A percentile compares a stretch with the other conserved stretches of the same genome.
Conservation (phyloP, 345 rosid genomes). For the Eucalyptus cloeziana region DNA sequence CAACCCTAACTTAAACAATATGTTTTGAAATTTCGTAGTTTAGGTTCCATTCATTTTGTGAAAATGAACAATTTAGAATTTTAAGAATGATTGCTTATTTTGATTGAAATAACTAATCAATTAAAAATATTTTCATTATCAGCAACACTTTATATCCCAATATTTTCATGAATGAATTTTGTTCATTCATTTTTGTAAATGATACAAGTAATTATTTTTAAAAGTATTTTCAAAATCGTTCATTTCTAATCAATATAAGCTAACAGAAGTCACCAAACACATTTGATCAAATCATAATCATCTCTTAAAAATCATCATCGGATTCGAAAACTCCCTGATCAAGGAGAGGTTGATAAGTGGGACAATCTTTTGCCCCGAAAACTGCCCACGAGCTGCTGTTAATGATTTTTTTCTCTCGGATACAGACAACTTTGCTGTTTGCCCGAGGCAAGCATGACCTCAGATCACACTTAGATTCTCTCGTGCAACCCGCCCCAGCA, state of each 20-base stretch:
- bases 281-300: not conserved
- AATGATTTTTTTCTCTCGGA: not conserved
- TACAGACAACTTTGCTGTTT: not conserved
- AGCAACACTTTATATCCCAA: too few species aligned
- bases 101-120: too few species aligned
- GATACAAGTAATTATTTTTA: accelerated
- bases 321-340: not conserved
- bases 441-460: not conserved
- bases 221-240: too few species aligned
- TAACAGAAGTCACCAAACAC: not conserved
- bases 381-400: not conserved
- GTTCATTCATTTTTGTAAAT: accelerated
- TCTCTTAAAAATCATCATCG: not conserved
- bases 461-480: not conserved
- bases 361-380: not conserved
- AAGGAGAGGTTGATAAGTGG: not conserved
- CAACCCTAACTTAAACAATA: too few species aligned
- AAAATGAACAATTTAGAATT: too few species aligned
- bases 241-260: not conserved
- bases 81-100: too few species aligned
- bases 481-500: not conserved
- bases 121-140: too few species aligned
- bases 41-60: accelerated
- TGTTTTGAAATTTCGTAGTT: accelerated
- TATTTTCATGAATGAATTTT: too few species aligned